phyloP scores from a whole-genome alignment of 2,329 filamentous ascomycete species.

The Aspergillus udagawae region DNA sequence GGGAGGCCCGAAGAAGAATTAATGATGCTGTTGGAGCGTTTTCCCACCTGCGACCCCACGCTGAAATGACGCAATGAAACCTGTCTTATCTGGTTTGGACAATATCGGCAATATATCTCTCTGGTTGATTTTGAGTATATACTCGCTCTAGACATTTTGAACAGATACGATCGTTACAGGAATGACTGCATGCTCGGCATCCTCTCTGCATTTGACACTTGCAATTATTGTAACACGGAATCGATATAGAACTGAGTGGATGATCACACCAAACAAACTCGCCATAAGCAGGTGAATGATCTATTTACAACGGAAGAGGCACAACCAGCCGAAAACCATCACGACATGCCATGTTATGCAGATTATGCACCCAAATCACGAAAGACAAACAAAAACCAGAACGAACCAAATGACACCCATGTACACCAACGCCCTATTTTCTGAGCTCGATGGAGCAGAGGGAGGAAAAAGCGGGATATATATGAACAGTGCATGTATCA shows the following conservation, averaged over 20 bases:
- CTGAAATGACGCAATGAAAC: neutral
- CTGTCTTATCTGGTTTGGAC: neutral
- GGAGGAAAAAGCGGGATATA: constrained; percentile 4
- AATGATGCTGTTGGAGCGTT: neutral
- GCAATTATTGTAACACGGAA: neutral
- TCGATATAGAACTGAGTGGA: neutral
- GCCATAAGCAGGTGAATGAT: neutral
- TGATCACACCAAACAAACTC: neutral
- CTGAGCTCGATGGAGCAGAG: constrained; percentile 6
- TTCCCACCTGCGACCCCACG: too few species aligned
- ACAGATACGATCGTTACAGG: neutral
- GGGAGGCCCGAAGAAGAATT: constrained; percentile 17
- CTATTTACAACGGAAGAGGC: neutral
- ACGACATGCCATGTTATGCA: neutral
- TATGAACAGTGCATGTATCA: neutral
- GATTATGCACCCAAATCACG: constrained; percentile 1
- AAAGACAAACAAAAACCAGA: neutral
- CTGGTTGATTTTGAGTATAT: neutral
- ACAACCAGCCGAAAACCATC: neutral
- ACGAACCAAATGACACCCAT: constrained; percentile 11
- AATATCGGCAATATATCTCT: neutral
- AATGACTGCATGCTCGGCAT: neutral
- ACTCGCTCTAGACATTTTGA: neutral
- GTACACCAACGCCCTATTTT: constrained; percentile 23
- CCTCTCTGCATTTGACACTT: neutral